A percentile compares a stretch with the other conserved stretches of the same genome.
These are phyloP conservation scores for Radiomyces spectabilis DNA, from an alignment of 192 early-diverging fungal genomes.

Conservation along the genomic window DNA sequence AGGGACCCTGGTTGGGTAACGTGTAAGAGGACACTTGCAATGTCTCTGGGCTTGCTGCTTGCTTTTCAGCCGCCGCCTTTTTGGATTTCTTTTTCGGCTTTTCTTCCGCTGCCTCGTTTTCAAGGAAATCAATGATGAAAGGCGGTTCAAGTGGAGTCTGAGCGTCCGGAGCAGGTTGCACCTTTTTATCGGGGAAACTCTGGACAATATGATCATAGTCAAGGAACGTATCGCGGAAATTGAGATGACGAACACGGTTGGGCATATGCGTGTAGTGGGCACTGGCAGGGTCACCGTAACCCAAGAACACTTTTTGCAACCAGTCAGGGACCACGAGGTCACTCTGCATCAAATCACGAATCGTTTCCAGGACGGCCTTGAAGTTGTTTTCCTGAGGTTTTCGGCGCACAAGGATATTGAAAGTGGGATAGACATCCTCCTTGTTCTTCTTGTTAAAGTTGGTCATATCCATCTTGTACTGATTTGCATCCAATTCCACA, in stretches of 20 bases:
- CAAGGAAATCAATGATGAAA: constrained; percentile 69
- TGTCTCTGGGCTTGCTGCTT: constrained; percentile 27
- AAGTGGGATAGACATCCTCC: constrained; percentile 67
- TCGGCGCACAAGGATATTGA: constrained; percentile 88
- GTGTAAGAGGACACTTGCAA: constrained; percentile 59
- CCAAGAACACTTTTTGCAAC: constrained; percentile 86
- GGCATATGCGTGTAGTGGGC: constrained; percentile 63
- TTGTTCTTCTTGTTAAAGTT: constrained; percentile 24
- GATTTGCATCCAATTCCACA: constrained; percentile 79
- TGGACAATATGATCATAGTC: constrained; percentile 68
- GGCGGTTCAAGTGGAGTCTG: constrained; percentile 47
- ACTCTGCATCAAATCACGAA: constrained; percentile 82
- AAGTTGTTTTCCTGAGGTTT: constrained; percentile 91
- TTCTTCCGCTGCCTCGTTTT: constrained; percentile 25
- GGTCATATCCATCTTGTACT: constrained; percentile 52
- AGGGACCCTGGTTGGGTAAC: constrained; percentile 63
- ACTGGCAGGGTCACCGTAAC: constrained; percentile 87
- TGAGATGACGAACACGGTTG: constrained; percentile 46
- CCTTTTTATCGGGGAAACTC: constrained; percentile 52
- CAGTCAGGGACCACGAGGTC: constrained; percentile 83
- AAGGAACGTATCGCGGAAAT: constrained; percentile 88
- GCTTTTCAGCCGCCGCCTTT: constrained; percentile 22
- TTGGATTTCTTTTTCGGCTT: constrained; percentile 37
- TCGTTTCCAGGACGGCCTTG: constrained; percentile 82
- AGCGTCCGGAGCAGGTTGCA: constrained; percentile 25